A percentile compares a stretch with the other conserved stretches of the same genome.
Conservation (phyloP, 2,329 filamentous ascomycete species). For the Rutstroemia sp. region DNA sequence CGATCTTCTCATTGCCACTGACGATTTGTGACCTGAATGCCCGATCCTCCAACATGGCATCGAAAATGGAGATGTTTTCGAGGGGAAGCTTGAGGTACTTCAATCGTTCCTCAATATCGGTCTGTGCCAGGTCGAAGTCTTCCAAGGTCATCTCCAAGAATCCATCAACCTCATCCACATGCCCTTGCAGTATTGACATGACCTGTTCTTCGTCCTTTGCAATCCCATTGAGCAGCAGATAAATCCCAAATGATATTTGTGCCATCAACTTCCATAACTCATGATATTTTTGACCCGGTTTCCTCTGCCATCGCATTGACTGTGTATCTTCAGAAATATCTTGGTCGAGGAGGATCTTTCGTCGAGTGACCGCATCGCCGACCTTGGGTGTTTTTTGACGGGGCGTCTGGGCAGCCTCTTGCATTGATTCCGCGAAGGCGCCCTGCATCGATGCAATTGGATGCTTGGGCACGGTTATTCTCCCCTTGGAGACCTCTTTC, state of each 20-base stretch:
- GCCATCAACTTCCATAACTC: slow-evolving; percentile 84
- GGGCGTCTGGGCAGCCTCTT: slow-evolving; percentile 54
- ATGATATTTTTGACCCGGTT: slow-evolving; percentile 70
- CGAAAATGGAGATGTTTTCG: slow-evolving; percentile 74
- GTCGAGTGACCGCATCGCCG: slow-evolving; percentile 52
- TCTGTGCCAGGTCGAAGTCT: slow-evolving; percentile 70
- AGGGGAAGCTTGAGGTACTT: slow-evolving; percentile 76
- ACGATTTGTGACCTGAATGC: slow-evolving; percentile 76
- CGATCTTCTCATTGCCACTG: slow-evolving; percentile 82
- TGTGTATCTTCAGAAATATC: slow-evolving; percentile 63
- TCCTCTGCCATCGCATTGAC: slow-evolving; percentile 68
- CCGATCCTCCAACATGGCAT: slow-evolving; percentile 79
- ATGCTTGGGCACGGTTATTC: slow-evolving; percentile 43
- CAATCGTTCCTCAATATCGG: slow-evolving; percentile 74
- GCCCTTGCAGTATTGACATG: slow-evolving; percentile 78
- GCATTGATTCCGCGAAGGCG: slow-evolving; percentile 75
- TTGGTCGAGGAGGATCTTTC: slow-evolving; percentile 60
- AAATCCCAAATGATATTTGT: slow-evolving; percentile 90
- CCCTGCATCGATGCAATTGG: slow-evolving; percentile 71
- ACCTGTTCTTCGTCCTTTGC: slow-evolving; percentile 87
- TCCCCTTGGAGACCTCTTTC: slow-evolving; percentile 16
- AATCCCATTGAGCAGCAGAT: slow-evolving; percentile 74
- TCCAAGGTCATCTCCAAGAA: slow-evolving; percentile 82
- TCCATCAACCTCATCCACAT: slow-evolving; percentile 90
- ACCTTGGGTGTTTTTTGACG: slow-evolving; percentile 43